Evolutionary conservation across 495 filamentous ascomycete species (phyloP), one percentile per base, ranked within the genome.

Genomic region (Hypoxylon fragiforme): DNA sequence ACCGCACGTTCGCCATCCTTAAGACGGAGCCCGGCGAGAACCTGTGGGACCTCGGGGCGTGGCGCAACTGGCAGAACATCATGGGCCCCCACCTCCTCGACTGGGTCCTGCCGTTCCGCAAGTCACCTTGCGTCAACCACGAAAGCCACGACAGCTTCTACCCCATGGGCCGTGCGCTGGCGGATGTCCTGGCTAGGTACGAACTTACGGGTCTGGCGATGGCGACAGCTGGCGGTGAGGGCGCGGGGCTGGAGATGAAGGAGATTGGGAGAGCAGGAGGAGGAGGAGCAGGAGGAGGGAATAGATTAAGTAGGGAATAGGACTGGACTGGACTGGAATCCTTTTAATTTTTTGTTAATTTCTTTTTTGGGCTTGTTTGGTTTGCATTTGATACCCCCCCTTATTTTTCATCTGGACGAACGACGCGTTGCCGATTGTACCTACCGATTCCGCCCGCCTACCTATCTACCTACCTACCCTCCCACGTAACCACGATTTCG

Each of bases 1-100:
- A 73, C 2, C 81, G 86, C 30, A 86, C 84, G 3, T 95, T 92
- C 59, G 89, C 86, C 30, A 84, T 95, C 32, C 80, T 92, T 3
- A 78, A 78, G 50, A 92, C 86, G 7, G 73, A 79, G 9, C 81
- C 79, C 3, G 89, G 90, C 14, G 85, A 90, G 37, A 92, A 94
- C 55, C 89, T 89, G 0, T 95, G 87, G 80, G 81, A 88, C 57
- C 70, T 92, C 6, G 87, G 85, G 16, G 46, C 66, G 0, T 76
- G 80, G 49, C 71, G 78, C 28, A 95, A 95, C 64, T 86, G 88
- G 57, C 79, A 84, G 55, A 80, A 85, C 28, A 78, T 95, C 7
- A 85, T 95, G 81, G 90, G 90, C 5, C 74, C 79, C 34, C 81
- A 70, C n/a, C 47, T 81, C 7, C 53, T 79, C 35, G 89, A 94